Evolutionary conservation across 768 basidiomycete genomes (phyloP).

Genomic region (Coprinopsis marcescibilis): DNA sequence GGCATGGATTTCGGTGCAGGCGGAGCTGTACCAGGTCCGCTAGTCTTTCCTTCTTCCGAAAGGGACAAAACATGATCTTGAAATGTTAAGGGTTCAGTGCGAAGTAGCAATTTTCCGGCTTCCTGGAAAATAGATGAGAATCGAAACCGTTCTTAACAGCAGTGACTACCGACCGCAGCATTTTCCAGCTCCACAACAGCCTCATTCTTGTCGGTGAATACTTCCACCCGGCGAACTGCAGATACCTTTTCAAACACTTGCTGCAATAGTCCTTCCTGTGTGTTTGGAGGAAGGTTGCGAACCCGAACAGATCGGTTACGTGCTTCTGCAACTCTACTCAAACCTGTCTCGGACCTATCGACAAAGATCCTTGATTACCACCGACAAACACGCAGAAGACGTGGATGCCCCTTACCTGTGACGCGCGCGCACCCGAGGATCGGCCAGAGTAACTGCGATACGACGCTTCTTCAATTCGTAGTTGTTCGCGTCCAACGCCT

Average conservation of each 20-base stretch:
- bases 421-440: constrained; percentile 56
- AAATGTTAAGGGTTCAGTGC: constrained; percentile 66
- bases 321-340: constrained; percentile 48
- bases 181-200: constrained; percentile 63
- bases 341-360: constrained; percentile 47
- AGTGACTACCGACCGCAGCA: constrained; percentile 45
- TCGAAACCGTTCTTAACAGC: background rate
- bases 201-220: constrained; percentile 57
- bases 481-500: constrained; percentile 77
- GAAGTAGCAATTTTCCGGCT: constrained; percentile 72
- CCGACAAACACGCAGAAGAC: background rate
- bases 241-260: constrained; percentile 81
- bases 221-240: constrained; percentile 64
- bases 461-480: constrained; percentile 84
- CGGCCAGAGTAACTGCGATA: constrained; percentile 83
- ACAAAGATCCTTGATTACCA: background rate
- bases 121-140: constrained; percentile 44
- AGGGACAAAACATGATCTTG: constrained; percentile 56
- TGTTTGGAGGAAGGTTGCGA: constrained; percentile 62
- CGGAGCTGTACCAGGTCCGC: constrained; percentile 23
- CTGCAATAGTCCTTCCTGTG: constrained; percentile 90
- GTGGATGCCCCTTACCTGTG: constrained; percentile 39
- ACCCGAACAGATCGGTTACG: constrained; percentile 72
- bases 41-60: constrained; percentile 43
- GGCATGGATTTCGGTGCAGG: constrained; percentile 38